A percentile compares a stretch with the other conserved stretches of the same genome.
These are phyloP conservation scores for Pholiota adiposa DNA, from an alignment of 1,284 basidiomycete genomes.

Conservation along the genomic window DNA sequence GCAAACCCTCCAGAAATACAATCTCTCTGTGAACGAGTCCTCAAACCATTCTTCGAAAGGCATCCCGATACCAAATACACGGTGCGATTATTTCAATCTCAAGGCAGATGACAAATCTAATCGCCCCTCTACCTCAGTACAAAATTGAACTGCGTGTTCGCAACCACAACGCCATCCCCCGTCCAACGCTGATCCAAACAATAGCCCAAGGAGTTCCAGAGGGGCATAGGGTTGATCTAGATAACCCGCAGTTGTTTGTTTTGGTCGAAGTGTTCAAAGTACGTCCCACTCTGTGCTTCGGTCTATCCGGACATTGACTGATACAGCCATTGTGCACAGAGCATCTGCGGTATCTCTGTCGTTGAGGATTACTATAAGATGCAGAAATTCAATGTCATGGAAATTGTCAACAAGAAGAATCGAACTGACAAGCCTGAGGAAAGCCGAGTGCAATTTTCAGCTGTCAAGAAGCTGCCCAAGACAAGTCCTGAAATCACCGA, in stretches of 20 bases:
- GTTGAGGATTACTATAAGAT: slow-evolving; percentile 71
- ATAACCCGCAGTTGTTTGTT: slow-evolving; percentile 70
- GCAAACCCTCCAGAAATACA: slow-evolving; percentile 73
- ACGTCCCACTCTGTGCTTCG: slow-evolving; percentile 17
- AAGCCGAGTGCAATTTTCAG: slow-evolving; percentile 11
- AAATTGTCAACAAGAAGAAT: slow-evolving; percentile 50
- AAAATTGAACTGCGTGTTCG: slow-evolving; percentile 77
- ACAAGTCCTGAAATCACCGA: background rate
- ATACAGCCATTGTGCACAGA: slow-evolving; percentile 41
- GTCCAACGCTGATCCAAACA: slow-evolving; percentile 62
- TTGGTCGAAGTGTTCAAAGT: slow-evolving; percentile 85
- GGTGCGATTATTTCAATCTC: slow-evolving; percentile 33
- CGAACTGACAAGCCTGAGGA: slow-evolving; percentile 13
- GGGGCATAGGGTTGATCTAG: slow-evolving; percentile 66
- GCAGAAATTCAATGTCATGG: slow-evolving; percentile 77
- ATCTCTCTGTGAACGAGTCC: slow-evolving; percentile 56
- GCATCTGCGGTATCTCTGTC: slow-evolving; percentile 72
- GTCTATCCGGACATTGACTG: background rate
- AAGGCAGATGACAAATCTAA: background rate
- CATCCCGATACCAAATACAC: slow-evolving; percentile 48
- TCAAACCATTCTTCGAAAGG: slow-evolving; percentile 54
- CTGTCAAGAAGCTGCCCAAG: background rate
- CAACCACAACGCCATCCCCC: slow-evolving; percentile 70
- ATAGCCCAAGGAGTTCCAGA: slow-evolving; percentile 72
- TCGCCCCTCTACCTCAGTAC: slow-evolving; percentile 51